A percentile compares a stretch with the other conserved stretches of the same genome.
Evolutionary conservation across 2,329 filamentous ascomycete genomes (phyloP).

Genomic region (Microdochium trichocladiopsis): DNA sequence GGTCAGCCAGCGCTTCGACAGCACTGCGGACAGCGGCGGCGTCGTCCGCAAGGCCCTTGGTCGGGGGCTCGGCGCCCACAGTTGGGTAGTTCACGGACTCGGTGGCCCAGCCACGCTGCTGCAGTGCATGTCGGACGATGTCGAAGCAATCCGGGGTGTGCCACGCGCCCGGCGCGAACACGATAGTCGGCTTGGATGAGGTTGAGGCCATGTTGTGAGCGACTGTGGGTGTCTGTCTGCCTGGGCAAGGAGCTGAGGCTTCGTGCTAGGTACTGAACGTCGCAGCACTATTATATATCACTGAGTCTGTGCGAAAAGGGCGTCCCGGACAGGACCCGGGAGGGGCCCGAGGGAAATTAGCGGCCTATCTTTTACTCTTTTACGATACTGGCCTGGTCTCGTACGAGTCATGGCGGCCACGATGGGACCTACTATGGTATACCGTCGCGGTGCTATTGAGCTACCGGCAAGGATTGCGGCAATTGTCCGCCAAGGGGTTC

Average conservation of each 20-base stretch:
- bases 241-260: not conserved
- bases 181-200: constrained; percentile 12
- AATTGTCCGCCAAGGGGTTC: not conserved
- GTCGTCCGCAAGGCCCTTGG: constrained; percentile 15
- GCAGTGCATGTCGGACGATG: constrained; percentile 14
- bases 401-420: not conserved
- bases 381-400: not conserved
- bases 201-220: not conserved
- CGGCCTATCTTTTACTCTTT: not conserved
- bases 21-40: constrained; percentile 14
- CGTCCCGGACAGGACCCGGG: not conserved
- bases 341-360: not conserved
- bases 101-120: constrained; percentile 16
- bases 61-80: constrained; percentile 18
- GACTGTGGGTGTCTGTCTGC: not conserved
- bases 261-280: not conserved
- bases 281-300: not conserved
- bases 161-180: constrained; percentile 29
- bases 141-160: constrained; percentile 17
- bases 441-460: not conserved
- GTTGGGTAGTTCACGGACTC: constrained; percentile 20
- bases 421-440: not conserved
- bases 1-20: constrained; percentile 12
- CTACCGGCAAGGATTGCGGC: not conserved
- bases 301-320: not conserved